A percentile compares a stretch with the other conserved stretches of the same genome.
These are phyloP conservation scores for Podila verticillata DNA, from an alignment of 192 early-diverging fungal species.

Conservation along the genomic window DNA sequence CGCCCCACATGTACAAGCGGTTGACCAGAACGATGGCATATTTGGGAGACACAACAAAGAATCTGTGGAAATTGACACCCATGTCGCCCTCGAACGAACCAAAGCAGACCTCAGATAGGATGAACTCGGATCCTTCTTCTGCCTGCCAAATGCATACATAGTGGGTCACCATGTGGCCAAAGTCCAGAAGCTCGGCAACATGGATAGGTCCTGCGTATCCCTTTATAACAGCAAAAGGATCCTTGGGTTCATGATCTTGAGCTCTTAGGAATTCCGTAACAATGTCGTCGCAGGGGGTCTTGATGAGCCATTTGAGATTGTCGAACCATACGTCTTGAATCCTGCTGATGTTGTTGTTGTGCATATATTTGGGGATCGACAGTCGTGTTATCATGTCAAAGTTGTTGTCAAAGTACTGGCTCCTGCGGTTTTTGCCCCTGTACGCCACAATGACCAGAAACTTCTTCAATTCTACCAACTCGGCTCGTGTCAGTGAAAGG, in stretches of 20 bases:
- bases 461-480: slow-evolving; percentile 31
- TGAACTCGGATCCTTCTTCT: slow-evolving; percentile 47
- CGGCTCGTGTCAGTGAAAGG: slow-evolving; percentile 8
- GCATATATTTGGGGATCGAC: slow-evolving; percentile 26
- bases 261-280: slow-evolving; percentile 1
- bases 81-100: slow-evolving; percentile 39
- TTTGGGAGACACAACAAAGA: slow-evolving; percentile 51
- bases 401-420: slow-evolving; percentile 16
- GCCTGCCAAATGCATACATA: slow-evolving; percentile 51
- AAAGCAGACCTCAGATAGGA: slow-evolving; percentile 41
- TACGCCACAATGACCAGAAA: slow-evolving; percentile 48
- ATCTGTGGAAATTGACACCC: slow-evolving; percentile 13
- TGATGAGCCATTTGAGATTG: slow-evolving; percentile 45
- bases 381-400: slow-evolving; percentile 7
- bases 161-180: background rate
- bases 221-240: background rate
- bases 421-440: slow-evolving; percentile 20
- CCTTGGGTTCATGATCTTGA: too few species aligned
- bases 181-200: slow-evolving; percentile 8
- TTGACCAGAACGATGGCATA: slow-evolving; percentile 33
- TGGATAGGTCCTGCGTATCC: slow-evolving; percentile 27
- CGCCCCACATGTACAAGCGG: background rate
- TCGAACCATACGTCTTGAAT: slow-evolving; percentile 48
- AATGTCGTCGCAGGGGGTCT: slow-evolving; percentile 20
- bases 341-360: slow-evolving; percentile 14